These are phyloP conservation scores for Blastomyces parvus DNA, from an alignment of 2,329 filamentous ascomycete genomes.

Conservation along the genomic window DNA sequence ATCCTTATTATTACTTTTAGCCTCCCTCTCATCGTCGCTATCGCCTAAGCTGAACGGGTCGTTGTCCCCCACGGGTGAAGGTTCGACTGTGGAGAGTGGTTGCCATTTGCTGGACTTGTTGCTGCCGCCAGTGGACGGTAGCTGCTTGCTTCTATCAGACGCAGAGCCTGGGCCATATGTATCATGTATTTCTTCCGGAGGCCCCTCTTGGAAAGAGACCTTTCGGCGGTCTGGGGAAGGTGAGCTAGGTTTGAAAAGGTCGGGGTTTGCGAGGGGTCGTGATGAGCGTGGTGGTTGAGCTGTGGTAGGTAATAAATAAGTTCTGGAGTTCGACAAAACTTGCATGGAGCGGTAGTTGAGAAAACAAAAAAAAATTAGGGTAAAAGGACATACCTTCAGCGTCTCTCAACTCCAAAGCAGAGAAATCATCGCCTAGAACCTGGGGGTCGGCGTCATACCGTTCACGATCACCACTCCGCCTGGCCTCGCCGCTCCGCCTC, in stretches of 20 bases:
- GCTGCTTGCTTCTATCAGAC: constrained; percentile 39
- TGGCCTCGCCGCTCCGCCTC: constrained; percentile 53
- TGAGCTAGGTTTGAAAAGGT: constrained; percentile 65
- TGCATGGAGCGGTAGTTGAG: background rate
- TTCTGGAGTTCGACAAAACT: background rate
- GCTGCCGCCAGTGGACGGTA: constrained; percentile 27
- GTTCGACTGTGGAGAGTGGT: constrained; percentile 75
- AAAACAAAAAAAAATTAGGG: background rate
- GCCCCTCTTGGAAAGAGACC: constrained; percentile 52
- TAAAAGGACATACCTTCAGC: constrained; percentile 42
- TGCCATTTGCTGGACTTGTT: constrained; percentile 91
- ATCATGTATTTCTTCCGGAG: constrained; percentile 69
- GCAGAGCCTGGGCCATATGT: constrained; percentile 58
- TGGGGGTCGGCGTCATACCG: constrained; percentile 92
- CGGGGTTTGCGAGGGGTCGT: constrained; percentile 63
- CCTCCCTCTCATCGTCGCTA: constrained; percentile 82
- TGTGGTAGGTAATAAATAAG: constrained; percentile 19
- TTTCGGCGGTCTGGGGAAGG: constrained; percentile 44
- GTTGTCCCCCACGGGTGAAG: constrained; percentile 75
- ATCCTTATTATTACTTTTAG: constrained; percentile 52
- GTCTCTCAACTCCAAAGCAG: constrained; percentile 53
- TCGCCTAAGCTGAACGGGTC: constrained; percentile 96
- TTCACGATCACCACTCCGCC: constrained; percentile 76
- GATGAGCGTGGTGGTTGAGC: constrained; percentile 48
- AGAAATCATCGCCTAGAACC: constrained; percentile 82